A percentile compares a stretch with the other conserved stretches of the same genome.
Evolutionary conservation across 1,139 yeast species (phyloP).

Genomic region (Yamadazyma sp.): DNA sequence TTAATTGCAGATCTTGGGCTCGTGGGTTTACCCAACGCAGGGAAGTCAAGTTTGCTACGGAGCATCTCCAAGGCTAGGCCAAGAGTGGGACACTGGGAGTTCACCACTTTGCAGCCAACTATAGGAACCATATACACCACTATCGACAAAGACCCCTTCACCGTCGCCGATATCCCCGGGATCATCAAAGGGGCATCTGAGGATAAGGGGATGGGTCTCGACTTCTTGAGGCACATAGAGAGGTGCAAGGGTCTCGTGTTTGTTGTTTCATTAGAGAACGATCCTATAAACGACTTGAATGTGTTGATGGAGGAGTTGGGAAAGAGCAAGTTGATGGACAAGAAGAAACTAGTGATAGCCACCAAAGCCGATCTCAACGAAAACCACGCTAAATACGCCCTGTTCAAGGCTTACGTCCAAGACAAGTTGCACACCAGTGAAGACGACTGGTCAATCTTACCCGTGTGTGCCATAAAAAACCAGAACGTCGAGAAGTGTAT

Average conservation of each 20-base stretch:
- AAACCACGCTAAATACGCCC: slow-evolving; percentile 43
- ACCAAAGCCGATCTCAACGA: slow-evolving; percentile 83
- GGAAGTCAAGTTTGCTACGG: slow-evolving; percentile 82
- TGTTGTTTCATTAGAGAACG: slow-evolving; percentile 71
- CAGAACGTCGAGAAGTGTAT: slow-evolving; percentile 75
- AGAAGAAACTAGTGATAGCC: slow-evolving; percentile 73
- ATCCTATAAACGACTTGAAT: slow-evolving; percentile 66
- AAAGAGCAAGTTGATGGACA: slow-evolving; percentile 51
- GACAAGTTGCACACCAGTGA: slow-evolving; percentile 16
- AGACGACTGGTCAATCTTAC: slow-evolving; percentile 67
- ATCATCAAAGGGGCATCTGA: slow-evolving; percentile 83
- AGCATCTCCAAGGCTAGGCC: slow-evolving; percentile 93
- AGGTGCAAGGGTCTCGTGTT: slow-evolving; percentile 87
- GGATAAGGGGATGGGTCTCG: slow-evolving; percentile 91
- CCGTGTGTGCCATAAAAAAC: slow-evolving; percentile 76
- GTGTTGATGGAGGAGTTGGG: slow-evolving; percentile 73
- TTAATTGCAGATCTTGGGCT: slow-evolving; percentile 89
- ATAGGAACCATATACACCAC: slow-evolving; percentile 80
- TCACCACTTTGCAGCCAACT: slow-evolving; percentile 89
- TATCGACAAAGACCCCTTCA: slow-evolving; percentile 70
- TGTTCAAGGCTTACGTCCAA: slow-evolving; percentile 44
- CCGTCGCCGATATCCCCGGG: slow-evolving; percentile 98
- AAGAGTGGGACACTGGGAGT: slow-evolving; percentile 94
- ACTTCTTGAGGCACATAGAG: slow-evolving; percentile 87
- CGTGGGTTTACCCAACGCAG: slow-evolving; percentile 96